phyloP scores from a whole-genome alignment of 331 rosid genomes.

The Telfairia occidentalis region DNA sequence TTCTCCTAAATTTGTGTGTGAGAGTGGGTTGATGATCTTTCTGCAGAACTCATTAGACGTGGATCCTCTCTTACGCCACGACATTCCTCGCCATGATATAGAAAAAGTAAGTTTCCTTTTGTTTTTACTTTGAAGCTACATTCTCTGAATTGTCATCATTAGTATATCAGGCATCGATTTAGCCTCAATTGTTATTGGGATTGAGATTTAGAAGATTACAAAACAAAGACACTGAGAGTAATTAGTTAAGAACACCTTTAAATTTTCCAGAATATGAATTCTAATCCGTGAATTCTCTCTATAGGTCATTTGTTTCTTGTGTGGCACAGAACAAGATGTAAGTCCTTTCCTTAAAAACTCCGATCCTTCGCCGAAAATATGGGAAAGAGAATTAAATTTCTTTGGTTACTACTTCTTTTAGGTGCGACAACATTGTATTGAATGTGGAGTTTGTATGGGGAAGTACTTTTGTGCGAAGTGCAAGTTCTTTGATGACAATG shows the following conservation, averaged over 20 bases:
- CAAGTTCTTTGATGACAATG: constrained; percentile 79
- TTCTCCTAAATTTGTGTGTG: background rate
- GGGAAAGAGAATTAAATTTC: background rate
- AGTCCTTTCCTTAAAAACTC: constrained; percentile 2
- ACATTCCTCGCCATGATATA: constrained; percentile 15
- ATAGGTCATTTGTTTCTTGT: constrained; percentile 76
- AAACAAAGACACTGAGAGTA: background rate
- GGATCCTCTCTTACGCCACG: constrained; percentile 13
- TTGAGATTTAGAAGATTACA: background rate
- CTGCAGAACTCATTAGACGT: constrained; percentile 3
- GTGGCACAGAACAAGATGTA: constrained; percentile 91
- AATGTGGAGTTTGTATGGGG: constrained; percentile 86
- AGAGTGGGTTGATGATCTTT: background rate
- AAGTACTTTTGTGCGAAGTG: constrained; percentile 71
- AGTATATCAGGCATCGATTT: background rate
- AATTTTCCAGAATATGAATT: background rate
- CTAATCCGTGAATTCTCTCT: background rate
- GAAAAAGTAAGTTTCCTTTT: background rate
- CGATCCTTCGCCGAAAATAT: background rate
- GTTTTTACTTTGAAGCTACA: background rate
- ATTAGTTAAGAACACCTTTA: background rate
- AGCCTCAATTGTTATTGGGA: background rate
- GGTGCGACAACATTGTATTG: constrained; percentile 69
- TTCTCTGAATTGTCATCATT: background rate
- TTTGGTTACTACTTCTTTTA: constrained; percentile 21